Conservation (phyloP, 306 rosid genomes). For the Acacia acuminata region DNA sequence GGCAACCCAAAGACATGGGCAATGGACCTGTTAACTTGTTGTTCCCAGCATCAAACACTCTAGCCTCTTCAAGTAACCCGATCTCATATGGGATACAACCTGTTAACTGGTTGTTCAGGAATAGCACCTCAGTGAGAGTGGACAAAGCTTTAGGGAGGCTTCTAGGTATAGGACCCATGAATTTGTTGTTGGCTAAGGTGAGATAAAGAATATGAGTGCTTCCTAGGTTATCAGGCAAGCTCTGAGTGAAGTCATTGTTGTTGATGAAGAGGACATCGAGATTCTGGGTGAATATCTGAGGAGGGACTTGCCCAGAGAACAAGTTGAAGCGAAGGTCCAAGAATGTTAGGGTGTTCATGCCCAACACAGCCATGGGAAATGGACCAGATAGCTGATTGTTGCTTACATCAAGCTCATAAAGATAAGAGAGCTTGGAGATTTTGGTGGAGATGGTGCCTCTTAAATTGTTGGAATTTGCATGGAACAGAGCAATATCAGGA, state of each 20-base stretch:
- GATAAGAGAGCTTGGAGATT: conserved; percentile 61
- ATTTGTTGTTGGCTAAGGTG: conserved; percentile 81
- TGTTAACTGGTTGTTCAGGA: conserved; percentile 63
- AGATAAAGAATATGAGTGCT: conserved; percentile 66
- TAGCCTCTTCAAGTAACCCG: conserved; percentile 60
- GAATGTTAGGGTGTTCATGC: conserved; percentile 55
- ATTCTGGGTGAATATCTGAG: conserved; percentile 62
- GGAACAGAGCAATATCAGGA: conserved; percentile 84
- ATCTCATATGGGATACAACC: conserved; percentile 86
- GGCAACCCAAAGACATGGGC: conserved; percentile 72
- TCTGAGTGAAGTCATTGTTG: conserved; percentile 71
- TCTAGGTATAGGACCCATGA: conserved; percentile 72
- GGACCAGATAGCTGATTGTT: conserved; percentile 80
- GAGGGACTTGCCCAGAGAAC: conserved; percentile 80
- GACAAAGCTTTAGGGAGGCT: conserved; percentile 60
- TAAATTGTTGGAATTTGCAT: conserved; percentile 85
- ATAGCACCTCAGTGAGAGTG: conserved; percentile 58
- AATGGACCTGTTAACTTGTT: conserved; percentile 77
- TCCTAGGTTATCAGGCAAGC: conserved; percentile 55
- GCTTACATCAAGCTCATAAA: conserved; percentile 82
- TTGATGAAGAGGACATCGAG: conserved; percentile 76
- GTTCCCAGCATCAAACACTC: conserved; percentile 64
- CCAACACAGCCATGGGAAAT: conserved; percentile 67
- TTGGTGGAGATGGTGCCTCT: conserved; percentile 63
- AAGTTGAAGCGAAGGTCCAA: conserved; percentile 79